phyloP scores from a whole-genome alignment of 2,329 filamentous ascomycete genomes.

The Xylariaceae sp. region DNA sequence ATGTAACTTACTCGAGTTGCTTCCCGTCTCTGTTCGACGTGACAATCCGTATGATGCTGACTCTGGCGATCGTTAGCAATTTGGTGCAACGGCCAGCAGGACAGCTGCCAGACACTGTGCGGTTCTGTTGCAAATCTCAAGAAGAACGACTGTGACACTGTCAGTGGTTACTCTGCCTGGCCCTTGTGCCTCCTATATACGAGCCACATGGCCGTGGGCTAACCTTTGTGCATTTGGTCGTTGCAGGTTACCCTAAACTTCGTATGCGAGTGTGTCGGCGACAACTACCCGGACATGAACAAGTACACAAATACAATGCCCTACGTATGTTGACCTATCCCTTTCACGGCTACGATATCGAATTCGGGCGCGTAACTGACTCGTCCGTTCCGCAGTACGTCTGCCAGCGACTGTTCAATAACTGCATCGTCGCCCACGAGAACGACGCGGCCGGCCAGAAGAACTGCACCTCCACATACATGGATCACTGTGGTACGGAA shows the following conservation, averaged over 20 bases:
- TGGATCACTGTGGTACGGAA: slow-evolving; percentile 43
- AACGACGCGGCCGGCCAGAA: slow-evolving; percentile 39
- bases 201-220: slow-evolving; percentile 3
- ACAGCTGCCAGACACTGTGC: slow-evolving; percentile 48
- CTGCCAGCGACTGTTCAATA: slow-evolving; percentile 43
- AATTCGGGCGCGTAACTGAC: slow-evolving; percentile 13
- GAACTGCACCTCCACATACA: slow-evolving; percentile 44
- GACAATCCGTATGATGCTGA: slow-evolving; percentile 15
- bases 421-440: slow-evolving; percentile 42
- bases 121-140: slow-evolving; percentile 24
- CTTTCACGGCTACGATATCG: neutral
- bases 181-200: neutral
- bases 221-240: neutral
- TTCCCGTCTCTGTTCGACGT: neutral
- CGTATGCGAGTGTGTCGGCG: slow-evolving; percentile 46
- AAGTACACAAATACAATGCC: slow-evolving; percentile 48
- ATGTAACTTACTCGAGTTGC: slow-evolving; percentile 37
- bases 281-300: slow-evolving; percentile 45
- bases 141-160: slow-evolving; percentile 41
- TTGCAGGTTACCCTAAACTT: slow-evolving; percentile 36
- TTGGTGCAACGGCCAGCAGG: slow-evolving; percentile 48
- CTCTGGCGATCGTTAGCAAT: slow-evolving; percentile 27
- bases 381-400: slow-evolving; percentile 37
- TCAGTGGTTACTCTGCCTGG: slow-evolving; percentile 29
- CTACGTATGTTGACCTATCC: slow-evolving; percentile 22